These are phyloP conservation scores for Pseudodiploospora longispora DNA, from an alignment of 2,329 filamentous ascomycete genomes.

Conservation along the genomic window DNA sequence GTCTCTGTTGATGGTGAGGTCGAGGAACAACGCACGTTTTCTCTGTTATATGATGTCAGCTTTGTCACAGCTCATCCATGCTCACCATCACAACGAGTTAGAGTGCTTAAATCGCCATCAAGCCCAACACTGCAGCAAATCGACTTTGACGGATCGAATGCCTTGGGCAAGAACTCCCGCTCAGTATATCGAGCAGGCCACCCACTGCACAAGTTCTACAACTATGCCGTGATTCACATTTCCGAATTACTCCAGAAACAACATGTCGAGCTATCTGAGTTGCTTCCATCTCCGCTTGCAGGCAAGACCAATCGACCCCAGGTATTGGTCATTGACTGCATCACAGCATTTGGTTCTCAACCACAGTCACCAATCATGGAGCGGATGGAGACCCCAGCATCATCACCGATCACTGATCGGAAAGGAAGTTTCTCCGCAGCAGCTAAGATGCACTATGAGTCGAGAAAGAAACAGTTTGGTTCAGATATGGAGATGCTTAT, in stretches of 20 bases:
- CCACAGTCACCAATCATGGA: constrained; percentile 41
- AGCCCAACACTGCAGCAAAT: constrained; percentile 53
- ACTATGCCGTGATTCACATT: constrained; percentile 52
- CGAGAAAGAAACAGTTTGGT: constrained; percentile 48
- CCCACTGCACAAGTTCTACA: constrained; percentile 55
- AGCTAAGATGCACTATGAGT: constrained; percentile 48
- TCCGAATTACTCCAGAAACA: constrained; percentile 45
- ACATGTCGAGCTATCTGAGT: constrained; percentile 36
- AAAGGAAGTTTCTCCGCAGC: constrained; percentile 34
- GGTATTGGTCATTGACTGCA: constrained; percentile 57
- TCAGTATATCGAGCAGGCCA: constrained; percentile 47
- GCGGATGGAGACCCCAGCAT: constrained; percentile 21
- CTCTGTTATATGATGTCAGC: constrained; percentile 49
- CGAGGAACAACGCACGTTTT: constrained; percentile 34
- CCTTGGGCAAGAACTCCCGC: constrained; percentile 35
- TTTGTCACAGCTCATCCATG: constrained; percentile 62
- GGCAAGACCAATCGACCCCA: constrained; percentile 22
- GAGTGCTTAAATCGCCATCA: constrained; percentile 49
- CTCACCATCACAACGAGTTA: constrained; percentile 47
- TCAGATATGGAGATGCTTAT: constrained; percentile 64
- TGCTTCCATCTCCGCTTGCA: constrained; percentile 29
- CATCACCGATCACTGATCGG: constrained; percentile 22
- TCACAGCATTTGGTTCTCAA: constrained; percentile 42
- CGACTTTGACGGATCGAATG: constrained; percentile 39
- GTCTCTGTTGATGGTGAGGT: constrained; percentile 31